Base-by-base conservation (phyloP, 306 rosid genomes). In the Vigna hirtella region DNA sequence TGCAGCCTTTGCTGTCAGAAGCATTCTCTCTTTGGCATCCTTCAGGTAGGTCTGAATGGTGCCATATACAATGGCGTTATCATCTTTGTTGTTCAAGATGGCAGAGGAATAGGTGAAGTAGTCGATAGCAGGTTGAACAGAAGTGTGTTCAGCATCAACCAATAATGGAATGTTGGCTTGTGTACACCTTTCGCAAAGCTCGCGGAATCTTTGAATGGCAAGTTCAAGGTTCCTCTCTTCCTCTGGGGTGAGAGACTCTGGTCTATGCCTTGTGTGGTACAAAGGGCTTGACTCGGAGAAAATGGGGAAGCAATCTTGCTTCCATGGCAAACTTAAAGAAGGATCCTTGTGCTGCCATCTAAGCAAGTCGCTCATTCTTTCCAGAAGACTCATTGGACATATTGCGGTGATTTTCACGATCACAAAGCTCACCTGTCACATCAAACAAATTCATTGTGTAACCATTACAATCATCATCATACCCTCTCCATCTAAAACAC, bases 81-180 rank as follows among this genome's bases (percentile, higher is more conserved):
- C 85, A 20, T 68, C 89, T 28, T 58, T 84, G 85, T 95, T 95
- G 82, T 88, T 81, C 43, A 61, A 2, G 18, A 95, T 79, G 2
- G 99, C 90, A 0, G 97, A 58, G 3, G 94, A 79, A 70, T 95
- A 93, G 0, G 99, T 91, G 52, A 95, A 84, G 84, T 95, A 95
- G 63, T 95, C 99, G 18, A 95, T 90, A 43, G 96, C 97, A 3
- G 99, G 99, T 56, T 95, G 99, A 53, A 95, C 89, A 0, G 85
- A 6, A 1, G 98, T 87, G 67, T 90, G 90, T 77, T 95, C 99
- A 2, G 99, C 99, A 72, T 95, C 99, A 26, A 95, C 77, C 38
- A 90, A 13, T 4, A 95, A 70, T 0, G 96, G 97, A 1, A 93
- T 75, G 22, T 87, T 88, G 74, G 85, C 87, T 8, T 88, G 87